Evolutionary conservation across 2,329 filamentous ascomycete species (phyloP), one percentile per base, ranked within the genome.

Genomic region (Cladosporium velox): DNA sequence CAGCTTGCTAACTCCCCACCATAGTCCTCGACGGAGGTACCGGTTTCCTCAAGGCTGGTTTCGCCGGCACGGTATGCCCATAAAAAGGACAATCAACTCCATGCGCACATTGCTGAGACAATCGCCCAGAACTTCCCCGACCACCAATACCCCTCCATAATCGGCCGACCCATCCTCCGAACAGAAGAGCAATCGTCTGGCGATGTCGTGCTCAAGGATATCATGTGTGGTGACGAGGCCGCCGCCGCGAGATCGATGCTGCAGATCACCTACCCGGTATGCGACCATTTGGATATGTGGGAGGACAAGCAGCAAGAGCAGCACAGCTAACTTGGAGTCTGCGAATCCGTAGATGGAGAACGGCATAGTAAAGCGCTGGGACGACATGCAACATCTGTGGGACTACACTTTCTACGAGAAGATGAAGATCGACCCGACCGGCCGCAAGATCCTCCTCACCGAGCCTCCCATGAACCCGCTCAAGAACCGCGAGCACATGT

Each of bases 351-450:
- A 90, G 87, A 99, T 99, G 95, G 95, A 99, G 81, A 99, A 99
- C 79, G 95, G 95, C 75, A 98, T 99, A 75, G 93, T 99, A 72
- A 98, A 97, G 87, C 93, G 93, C 77, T 99, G 95, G 95, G 95
- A 99, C 74, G 95, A 99, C 80, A 99, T 99, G 95, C 92, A 97
- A 84, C 94, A 98, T 78, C 89, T 99, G 65, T 99, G 95, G 95
- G 94, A 99, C 82, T 98, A 96, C 80, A 99, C 95, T 28, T 99
- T 99, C 80, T 90, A 87, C 80, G 94, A 99, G 79, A 98, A 98
- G 87, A 91, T 99, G 87, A 88, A 93, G 80, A 85, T 99, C 72
- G 91, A 98, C 78, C 88, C 95, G 2, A 88, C 87, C 26, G 94
- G 92, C 71, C 92, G 93, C 80, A 99, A 99, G 87, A 98, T 99